Evolutionary conservation across 495 filamentous ascomycete genomes (phyloP).

Genomic region (Aspergillus nidulans): DNA sequence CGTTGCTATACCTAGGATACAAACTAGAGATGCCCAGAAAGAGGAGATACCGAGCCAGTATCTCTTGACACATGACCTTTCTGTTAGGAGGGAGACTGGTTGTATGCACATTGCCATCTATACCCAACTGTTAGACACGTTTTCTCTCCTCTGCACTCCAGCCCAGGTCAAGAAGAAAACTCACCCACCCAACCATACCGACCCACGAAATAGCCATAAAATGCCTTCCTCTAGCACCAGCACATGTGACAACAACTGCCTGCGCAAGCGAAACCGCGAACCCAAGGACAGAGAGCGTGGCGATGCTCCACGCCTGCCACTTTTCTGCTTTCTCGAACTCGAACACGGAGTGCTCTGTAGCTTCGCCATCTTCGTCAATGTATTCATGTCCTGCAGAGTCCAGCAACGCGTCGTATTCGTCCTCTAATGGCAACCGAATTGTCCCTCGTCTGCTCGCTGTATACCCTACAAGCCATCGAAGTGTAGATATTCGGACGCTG

Average conservation of each 20-base stretch:
- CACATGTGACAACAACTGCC: conserved; percentile 13
- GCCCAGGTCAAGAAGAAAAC: conserved; percentile 3
- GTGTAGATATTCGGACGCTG: background rate
- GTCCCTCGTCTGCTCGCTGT: background rate
- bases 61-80: conserved; percentile 26
- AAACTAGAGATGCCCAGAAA: conserved; percentile 27
- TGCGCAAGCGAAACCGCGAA: conserved; percentile 17
- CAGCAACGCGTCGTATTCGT: conserved; percentile 13
- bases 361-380: conserved; percentile 22
- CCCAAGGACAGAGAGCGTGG: conserved; percentile 12
- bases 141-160: background rate
- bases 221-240: background rate
- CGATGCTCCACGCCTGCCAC: conserved; percentile 16
- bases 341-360: conserved; percentile 11
- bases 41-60: conserved; percentile 28
- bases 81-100: conserved; percentile 31
- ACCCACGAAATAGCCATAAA: conserved; percentile 27
- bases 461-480: background rate
- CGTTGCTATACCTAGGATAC: conserved; percentile 13
- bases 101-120: conserved; percentile 31
- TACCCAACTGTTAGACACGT: background rate
- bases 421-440: conserved; percentile 4
- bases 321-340: conserved; percentile 9
- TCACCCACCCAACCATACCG: conserved; percentile 34
- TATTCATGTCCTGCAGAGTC: conserved; percentile 19